These are phyloP conservation scores for Chloropicon primus DNA, from an alignment of 139 green algal genomes.

Conservation along the genomic window DNA sequence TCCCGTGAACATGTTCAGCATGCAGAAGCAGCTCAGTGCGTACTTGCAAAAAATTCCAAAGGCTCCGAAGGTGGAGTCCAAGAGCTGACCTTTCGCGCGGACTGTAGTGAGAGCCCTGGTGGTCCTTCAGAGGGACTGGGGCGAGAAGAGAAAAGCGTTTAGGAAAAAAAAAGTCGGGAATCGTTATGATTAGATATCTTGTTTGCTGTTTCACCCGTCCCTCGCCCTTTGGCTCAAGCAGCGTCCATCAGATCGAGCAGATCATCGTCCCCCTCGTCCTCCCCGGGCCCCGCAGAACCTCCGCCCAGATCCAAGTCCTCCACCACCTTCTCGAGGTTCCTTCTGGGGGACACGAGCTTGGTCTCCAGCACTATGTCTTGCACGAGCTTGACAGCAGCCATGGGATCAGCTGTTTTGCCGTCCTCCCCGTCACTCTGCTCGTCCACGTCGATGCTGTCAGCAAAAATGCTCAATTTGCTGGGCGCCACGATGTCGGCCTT, in stretches of 20 bases:
- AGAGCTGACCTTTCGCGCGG: no score
- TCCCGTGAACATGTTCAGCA: constrained; percentile 33
- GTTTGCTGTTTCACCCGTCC: no score
- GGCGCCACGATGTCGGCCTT: not conserved
- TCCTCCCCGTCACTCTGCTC: not conserved
- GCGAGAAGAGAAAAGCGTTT: no score
- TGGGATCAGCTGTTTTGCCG: not conserved
- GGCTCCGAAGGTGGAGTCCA: not conserved
- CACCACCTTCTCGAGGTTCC: not conserved
- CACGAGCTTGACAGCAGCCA: not conserved
- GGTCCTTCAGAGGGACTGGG: no score
- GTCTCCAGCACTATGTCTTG: not conserved
- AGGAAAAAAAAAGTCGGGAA: no score
- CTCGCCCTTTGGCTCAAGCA: not conserved
- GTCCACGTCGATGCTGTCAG: not conserved
- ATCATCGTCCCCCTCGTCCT: not conserved
- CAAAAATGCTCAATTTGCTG: not conserved
- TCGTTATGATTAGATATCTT: no score
- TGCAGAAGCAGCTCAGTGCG: constrained; percentile 19
- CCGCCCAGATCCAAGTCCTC: not conserved
- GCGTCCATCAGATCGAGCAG: not conserved
- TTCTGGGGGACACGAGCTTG: not conserved
- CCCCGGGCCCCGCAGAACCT: not conserved
- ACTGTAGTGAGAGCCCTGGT: no score
- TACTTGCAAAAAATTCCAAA: not conserved